Base-by-base conservation (phyloP, 2,329 filamentous ascomycete species). In the Fusarium mangiferae region DNA sequence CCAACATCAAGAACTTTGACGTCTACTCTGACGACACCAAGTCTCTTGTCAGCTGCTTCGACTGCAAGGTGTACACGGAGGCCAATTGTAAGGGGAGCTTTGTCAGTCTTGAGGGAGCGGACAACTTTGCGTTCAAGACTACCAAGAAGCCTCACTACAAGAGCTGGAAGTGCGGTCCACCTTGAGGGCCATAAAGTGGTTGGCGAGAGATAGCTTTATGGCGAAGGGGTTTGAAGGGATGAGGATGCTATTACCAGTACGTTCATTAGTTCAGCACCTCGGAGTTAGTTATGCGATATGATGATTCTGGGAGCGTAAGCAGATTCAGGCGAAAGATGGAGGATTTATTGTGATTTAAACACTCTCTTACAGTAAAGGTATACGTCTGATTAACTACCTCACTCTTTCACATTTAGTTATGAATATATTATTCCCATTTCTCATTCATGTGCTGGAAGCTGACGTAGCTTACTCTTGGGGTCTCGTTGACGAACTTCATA, bases 81-180 rank as follows among this genome's bases (percentile, higher is more conserved):
- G 15, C 26, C 11, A 30, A 36, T 38, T 68, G 65, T 9, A 5
- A 20, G 3, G 65, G 52, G 10, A 15, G 14, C 3, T 60, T 0
- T 17, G 46, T 46, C 10, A 39, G 11, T 1, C 6, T 68, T 5
- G 41, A 24, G 7, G 66, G 66, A 11, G 15, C 15, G 6, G 15
- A 35, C 6, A 22, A 58, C 2, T 66, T 60, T 48, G 3, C 6
- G 1, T 24, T 13, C 9, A 60, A 66, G 51, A 42, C n/a, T 18
- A 7, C 5, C 0, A 68, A 62, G 63, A 67, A 68, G 14, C 39
- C 39, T 5, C 24, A 39, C 0, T 68, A 46, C 39, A 68, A 44
- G 66, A 68, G 63, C 41, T 68, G 54, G 54, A 35, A 12, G 41
- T 68, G 66, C 4, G 46, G 55, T 18, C 41, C 30, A 20, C 36